phyloP scores from a whole-genome alignment of 1,284 basidiomycete species.

The Moniliella sp. region DNA sequence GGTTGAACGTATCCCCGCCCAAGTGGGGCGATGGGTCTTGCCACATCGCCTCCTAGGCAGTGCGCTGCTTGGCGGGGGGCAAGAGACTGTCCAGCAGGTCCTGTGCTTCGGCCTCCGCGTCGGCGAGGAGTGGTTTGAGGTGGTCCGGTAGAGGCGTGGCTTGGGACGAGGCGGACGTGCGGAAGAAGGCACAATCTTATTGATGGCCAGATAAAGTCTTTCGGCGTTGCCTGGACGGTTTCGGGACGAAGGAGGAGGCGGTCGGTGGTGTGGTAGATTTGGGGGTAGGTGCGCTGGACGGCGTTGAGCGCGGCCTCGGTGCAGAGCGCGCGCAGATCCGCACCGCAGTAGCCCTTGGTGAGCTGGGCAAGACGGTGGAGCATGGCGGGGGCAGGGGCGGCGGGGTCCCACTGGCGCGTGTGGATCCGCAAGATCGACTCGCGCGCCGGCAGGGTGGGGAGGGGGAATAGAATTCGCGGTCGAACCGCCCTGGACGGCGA shows the following conservation, averaged over 20 bases:
- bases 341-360: constrained; percentile 94
- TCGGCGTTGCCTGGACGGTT: constrained; percentile 60
- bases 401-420: constrained; percentile 72
- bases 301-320: constrained; percentile 93
- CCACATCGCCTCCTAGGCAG: constrained; percentile 75
- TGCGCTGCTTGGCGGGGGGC: constrained; percentile 34
- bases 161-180: constrained; percentile 67
- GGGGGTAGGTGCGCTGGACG: constrained; percentile 81
- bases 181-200: constrained; percentile 70
- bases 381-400: too few relatives aligned
- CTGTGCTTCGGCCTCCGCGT: constrained; percentile 52
- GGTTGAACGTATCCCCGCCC: too few relatives aligned
- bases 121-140: constrained; percentile 55
- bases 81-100: constrained; percentile 40
- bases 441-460: constrained; percentile 64
- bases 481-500: constrained; percentile 79
- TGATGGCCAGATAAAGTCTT: constrained; percentile 93
- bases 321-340: constrained; percentile 50
- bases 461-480: constrained; percentile 89
- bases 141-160: constrained; percentile 67
- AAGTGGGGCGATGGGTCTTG: too few relatives aligned
- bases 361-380: constrained; percentile 57
- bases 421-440: constrained; percentile 77
- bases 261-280: constrained; percentile 82
- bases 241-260: constrained; percentile 65